Conservation (phyloP, 345 rosid genomes). For the Dipteronia dyeriana region DNA sequence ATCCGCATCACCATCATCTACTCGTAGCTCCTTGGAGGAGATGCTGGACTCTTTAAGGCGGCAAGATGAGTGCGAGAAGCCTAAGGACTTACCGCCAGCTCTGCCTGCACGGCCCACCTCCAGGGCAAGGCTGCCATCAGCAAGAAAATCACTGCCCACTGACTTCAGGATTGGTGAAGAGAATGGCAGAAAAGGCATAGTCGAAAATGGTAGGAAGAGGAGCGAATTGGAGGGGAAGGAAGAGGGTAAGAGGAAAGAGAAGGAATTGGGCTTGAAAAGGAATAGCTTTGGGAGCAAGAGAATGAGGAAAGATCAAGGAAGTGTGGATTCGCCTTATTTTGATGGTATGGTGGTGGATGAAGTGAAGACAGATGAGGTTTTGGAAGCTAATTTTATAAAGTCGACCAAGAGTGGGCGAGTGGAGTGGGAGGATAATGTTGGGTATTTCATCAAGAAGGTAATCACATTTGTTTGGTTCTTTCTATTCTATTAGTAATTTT, state of each 20-base stretch:
- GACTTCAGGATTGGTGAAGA: constrained; percentile 47
- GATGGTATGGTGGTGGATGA: constrained; percentile 23
- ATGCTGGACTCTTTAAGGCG: constrained; percentile 82
- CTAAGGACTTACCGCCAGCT: constrained; percentile 84
- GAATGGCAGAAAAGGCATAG: constrained; percentile 24
- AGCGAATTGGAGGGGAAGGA: constrained; percentile 41
- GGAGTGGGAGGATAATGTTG: constrained; percentile 71
- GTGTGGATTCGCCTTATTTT: constrained; percentile 64
- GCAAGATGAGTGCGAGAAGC: constrained; percentile 66
- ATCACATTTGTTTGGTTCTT: constrained; percentile 3
- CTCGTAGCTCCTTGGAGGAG: constrained; percentile 93
- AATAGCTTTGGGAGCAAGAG: constrained; percentile 87
- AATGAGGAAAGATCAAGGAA: constrained; percentile 47
- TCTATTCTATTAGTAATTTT: neutral
- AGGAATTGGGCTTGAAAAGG: constrained; percentile 47
- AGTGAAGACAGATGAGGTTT: constrained; percentile 18
- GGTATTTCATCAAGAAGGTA: constrained; percentile 87
- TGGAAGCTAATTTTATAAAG: constrained; percentile 19
- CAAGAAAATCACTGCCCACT: constrained; percentile 68
- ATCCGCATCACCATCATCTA: constrained; percentile 65
- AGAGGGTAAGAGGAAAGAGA: constrained; percentile 71
- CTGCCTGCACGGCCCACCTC: constrained; percentile 90
- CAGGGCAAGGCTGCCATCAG: constrained; percentile 78
- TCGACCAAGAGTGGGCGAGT: constrained; percentile 26
- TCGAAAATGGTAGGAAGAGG: constrained; percentile 18